These are phyloP conservation scores for Raffaelea arxii DNA, from an alignment of 2,329 filamentous ascomycete species.

Conservation along the genomic window DNA sequence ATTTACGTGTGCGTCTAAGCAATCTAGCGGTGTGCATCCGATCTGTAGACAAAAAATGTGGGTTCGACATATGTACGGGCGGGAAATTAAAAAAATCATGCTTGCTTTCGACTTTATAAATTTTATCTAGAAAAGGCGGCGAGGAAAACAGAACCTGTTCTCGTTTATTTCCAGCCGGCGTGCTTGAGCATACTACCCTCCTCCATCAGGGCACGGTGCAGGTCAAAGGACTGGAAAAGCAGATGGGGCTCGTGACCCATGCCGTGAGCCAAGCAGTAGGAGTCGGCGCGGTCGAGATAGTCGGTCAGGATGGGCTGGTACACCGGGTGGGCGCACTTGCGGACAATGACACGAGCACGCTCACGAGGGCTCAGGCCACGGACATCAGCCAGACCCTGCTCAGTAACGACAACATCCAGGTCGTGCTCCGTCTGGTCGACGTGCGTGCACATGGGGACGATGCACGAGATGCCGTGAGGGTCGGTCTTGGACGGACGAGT, in stretches of 20 bases:
- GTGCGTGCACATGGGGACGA: conserved; percentile 91
- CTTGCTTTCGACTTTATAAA: too few species aligned
- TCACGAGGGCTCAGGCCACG: conserved; percentile 71
- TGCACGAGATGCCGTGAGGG: conserved; percentile 71
- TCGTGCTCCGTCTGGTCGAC: conserved; percentile 91
- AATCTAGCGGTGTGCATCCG: too few species aligned
- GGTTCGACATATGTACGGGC: too few species aligned
- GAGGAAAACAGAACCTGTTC: too few species aligned
- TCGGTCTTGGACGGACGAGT: conserved; percentile 74
- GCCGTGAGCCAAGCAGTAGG: conserved; percentile 74
- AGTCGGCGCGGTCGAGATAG: conserved; percentile 81
- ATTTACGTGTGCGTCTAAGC: too few species aligned
- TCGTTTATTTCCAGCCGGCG: conserved; percentile 25
- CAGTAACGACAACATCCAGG: conserved; percentile 75
- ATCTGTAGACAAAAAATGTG: too few species aligned
- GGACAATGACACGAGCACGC: conserved; percentile 74
- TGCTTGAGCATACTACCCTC: conserved; percentile 82
- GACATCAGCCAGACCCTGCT: conserved; percentile 72
- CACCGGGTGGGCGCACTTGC: conserved; percentile 76
- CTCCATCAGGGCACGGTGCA: conserved; percentile 75
- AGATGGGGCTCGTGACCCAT: conserved; percentile 87
- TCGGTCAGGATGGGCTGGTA: conserved; percentile 74
- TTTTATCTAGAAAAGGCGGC: too few species aligned
- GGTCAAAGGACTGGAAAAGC: conserved; percentile 77
- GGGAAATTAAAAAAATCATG: too few species aligned